phyloP scores from a whole-genome alignment of 2,329 filamentous ascomycete species.

The Fusarium virguliforme region DNA sequence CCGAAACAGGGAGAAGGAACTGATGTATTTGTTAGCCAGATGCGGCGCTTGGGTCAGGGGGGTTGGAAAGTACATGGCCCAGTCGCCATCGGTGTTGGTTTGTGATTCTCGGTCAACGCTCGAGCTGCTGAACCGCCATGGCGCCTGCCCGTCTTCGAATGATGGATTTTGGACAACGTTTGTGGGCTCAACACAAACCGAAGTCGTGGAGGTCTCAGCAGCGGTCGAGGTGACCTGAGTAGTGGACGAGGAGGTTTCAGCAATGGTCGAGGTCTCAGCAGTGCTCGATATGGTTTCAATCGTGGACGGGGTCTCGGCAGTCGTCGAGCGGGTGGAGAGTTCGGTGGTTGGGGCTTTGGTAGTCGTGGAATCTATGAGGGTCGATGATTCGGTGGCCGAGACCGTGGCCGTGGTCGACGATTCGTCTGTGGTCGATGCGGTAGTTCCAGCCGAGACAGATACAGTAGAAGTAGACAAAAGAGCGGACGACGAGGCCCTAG shows the following conservation, averaged over 20 bases:
- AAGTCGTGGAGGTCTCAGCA: background rate
- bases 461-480: background rate
- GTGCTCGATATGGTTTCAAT: background rate
- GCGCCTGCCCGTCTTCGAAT: background rate
- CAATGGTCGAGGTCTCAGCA: background rate
- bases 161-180: slow-evolving; percentile 6
- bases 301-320: background rate
- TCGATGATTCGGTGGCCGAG: background rate
- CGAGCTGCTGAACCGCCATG: background rate
- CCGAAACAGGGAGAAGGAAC: background rate
- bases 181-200: background rate
- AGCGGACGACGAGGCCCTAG: slow-evolving; percentile 11
- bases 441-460: background rate
- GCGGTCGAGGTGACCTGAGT: background rate
- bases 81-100: background rate
- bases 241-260: background rate
- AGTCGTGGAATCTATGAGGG: background rate
- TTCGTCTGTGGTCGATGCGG: background rate
- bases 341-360: background rate
- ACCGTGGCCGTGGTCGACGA: background rate
- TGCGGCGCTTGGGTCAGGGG: background rate
- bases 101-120: background rate
- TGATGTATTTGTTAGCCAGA: background rate
- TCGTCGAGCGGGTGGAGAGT: background rate
- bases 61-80: background rate